Evolutionary conservation across 2,329 filamentous ascomycete genomes (phyloP).

Genomic region (Lecanoromycetidae sp.): DNA sequence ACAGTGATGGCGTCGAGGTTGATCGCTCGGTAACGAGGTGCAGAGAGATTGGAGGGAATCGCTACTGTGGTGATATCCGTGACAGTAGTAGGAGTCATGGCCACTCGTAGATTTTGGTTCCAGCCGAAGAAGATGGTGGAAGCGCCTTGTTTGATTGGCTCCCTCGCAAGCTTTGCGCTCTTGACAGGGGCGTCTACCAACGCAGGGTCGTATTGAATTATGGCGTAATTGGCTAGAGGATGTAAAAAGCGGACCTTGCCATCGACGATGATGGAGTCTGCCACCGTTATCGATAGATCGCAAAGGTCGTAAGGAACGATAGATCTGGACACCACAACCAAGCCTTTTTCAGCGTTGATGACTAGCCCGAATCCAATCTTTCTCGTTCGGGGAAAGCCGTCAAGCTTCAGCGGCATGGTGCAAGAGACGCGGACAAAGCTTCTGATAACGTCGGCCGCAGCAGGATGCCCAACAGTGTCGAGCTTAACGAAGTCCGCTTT

Average conservation of each 20-base stretch:
- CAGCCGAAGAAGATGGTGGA: conserved; percentile 97
- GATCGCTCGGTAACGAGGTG: conserved; percentile 84
- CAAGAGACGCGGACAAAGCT: conserved; percentile 92
- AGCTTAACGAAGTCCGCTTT: conserved; percentile 87
- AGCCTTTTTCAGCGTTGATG: conserved; percentile 90
- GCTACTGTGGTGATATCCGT: conserved; percentile 96
- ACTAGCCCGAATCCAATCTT: conserved; percentile 94
- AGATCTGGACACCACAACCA: conserved; percentile 86
- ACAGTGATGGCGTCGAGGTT: conserved; percentile 96
- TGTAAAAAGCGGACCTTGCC: conserved; percentile 94
- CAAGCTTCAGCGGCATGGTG: conserved; percentile 87
- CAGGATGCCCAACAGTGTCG: conserved; percentile 74
- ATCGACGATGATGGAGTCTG: conserved; percentile 87
- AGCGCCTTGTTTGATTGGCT: conserved; percentile 80
- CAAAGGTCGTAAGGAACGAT: conserved; percentile 94
- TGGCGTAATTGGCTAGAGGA: conserved; percentile 89
- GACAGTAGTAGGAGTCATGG: conserved; percentile 85
- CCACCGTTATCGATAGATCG: conserved; percentile 91
- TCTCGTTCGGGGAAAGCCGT: conserved; percentile 90
- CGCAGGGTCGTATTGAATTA: conserved; percentile 85
- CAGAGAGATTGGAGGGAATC: conserved; percentile 84
- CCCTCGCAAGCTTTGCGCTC: conserved; percentile 69
- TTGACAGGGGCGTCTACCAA: conserved; percentile 90
- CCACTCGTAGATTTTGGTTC: conserved; percentile 87
- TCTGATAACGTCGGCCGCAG: conserved; percentile 83